Base-by-base conservation (phyloP, 331 rosid genomes). In the Quercus phellos region DNA sequence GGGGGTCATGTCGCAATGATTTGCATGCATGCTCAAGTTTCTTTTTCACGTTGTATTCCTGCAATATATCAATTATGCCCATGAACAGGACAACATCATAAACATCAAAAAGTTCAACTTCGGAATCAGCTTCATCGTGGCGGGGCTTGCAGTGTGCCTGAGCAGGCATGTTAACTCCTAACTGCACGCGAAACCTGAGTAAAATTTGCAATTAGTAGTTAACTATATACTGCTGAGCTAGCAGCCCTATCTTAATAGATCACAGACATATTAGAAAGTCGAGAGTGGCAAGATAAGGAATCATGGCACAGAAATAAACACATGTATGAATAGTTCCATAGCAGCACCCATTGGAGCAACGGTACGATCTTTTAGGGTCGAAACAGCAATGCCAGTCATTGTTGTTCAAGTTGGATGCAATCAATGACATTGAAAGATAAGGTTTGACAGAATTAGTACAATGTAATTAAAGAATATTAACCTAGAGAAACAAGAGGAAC, bases 141-240 rank as follows among this genome's bases (percentile, higher is more conserved):
- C 0, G 8, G 72, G 85, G 61, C 81, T 85, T 91, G 38, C 55
- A 74, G 26, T 73, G 74, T 2, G 98, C 96, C 75, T 75, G 90
- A 5, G 98, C 98, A 5, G 98, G 98, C 98, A 93, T 93, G 87
- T 93, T 88, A 53, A 91, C 98, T 53, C 98, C 98, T 74, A 93
- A 55, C 82, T 93, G 98, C 81, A 93, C 98, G 30, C 92, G 82
- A 78, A 93, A 84, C 84, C 98, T 93, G 88, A 54, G 51, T 14
- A 80, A 68, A 75, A 32, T 46, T 29, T 16, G 66, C 42, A 76
- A 70, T 50, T 51, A 14, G 11, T 14, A 51, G n/a, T 35, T 53
- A 0, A 38, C 74, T 30, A 67, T 9, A 75, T 2, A 12, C 55
- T 22, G 63, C 26, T 19, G 55, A 35, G 72, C 68, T 35, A 16